Evolutionary conservation across 2,329 filamentous ascomycete species (phyloP).

Genomic region (Aspergillus oerlinghausenensis): DNA sequence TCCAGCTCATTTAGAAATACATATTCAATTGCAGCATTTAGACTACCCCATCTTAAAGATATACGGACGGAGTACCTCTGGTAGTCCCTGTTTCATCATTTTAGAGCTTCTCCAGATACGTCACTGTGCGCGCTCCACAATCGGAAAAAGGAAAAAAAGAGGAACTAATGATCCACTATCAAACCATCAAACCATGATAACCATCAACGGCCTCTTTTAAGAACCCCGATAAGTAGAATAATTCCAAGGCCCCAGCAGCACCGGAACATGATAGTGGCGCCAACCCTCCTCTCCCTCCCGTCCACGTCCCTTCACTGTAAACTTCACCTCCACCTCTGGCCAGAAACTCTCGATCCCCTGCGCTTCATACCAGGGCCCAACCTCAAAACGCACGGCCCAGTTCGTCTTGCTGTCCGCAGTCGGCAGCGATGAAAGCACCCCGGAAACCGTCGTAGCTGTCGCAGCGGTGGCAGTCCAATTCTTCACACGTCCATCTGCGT

Average conservation of each 20-base stretch:
- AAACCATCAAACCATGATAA: not conserved
- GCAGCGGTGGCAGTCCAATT: slow-evolving; percentile 34
- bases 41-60: not conserved
- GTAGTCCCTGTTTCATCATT: not conserved
- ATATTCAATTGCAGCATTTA: not conserved
- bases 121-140: not conserved
- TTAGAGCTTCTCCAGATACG: not conserved
- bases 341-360: slow-evolving; percentile 48
- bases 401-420: slow-evolving; percentile 36
- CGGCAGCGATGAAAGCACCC: slow-evolving; percentile 32
- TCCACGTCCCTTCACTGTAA: slow-evolving; percentile 43
- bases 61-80: too few relatives aligned
- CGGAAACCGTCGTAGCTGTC: slow-evolving; percentile 19
- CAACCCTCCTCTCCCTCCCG: slow-evolving; percentile 39
- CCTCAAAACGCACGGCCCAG: slow-evolving; percentile 44
- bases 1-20: not conserved
- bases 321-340: slow-evolving; percentile 48
- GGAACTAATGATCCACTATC: not conserved
- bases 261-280: slow-evolving; percentile 50
- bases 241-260: slow-evolving; percentile 47
- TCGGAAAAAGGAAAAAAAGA: not conserved
- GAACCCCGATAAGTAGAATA: slow-evolving; percentile 50
- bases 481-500: slow-evolving; percentile 44
- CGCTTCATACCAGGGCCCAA: slow-evolving; percentile 45
- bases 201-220: slow-evolving; percentile 18